Percentiles rank a stretch among this genome's conserved stretches.
Evolutionary conservation across 2,329 filamentous ascomycete species (phyloP).

Genomic region (Colletotrichum sp.): DNA sequence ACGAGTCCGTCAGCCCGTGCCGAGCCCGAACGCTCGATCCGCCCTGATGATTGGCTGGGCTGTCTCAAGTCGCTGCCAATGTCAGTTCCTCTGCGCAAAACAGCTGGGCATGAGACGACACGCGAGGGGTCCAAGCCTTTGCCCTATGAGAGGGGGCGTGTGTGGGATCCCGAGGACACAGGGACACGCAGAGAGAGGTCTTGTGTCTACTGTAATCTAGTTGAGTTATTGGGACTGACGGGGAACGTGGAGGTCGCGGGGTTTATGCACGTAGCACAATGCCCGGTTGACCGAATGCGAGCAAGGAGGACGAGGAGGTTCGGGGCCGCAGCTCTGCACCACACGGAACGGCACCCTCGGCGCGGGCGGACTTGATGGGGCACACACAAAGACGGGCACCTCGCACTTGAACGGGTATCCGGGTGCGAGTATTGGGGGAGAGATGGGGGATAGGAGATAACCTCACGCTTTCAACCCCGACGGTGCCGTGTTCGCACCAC

Average conservation of each 20-base stretch:
- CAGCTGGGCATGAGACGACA: conserved; percentile 9
- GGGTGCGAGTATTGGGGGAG: background rate
- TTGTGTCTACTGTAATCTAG: background rate
- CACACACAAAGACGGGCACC: background rate
- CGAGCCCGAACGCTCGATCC: background rate
- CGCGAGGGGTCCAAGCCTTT: background rate
- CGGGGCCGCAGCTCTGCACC: background rate
- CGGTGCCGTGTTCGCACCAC: background rate
- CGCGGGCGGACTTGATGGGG: background rate
- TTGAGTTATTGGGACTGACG: background rate
- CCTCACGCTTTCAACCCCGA: background rate
- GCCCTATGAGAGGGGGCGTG: background rate
- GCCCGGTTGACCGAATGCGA: background rate
- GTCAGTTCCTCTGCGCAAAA: background rate
- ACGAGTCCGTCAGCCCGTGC: background rate
- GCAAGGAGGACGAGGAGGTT: background rate
- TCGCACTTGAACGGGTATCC: background rate
- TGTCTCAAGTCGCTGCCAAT: background rate
- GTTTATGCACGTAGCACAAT: background rate
- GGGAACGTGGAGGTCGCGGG: background rate
- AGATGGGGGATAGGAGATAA: background rate
- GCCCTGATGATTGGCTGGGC: conserved; percentile 8
- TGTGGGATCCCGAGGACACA: background rate
- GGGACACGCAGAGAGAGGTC: background rate
- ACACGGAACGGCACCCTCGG: background rate